A percentile compares a stretch with the other conserved stretches of the same genome.
Evolutionary conservation across 768 basidiomycete species (phyloP).

Genomic region (Lactifluus hygrophoroides): DNA sequence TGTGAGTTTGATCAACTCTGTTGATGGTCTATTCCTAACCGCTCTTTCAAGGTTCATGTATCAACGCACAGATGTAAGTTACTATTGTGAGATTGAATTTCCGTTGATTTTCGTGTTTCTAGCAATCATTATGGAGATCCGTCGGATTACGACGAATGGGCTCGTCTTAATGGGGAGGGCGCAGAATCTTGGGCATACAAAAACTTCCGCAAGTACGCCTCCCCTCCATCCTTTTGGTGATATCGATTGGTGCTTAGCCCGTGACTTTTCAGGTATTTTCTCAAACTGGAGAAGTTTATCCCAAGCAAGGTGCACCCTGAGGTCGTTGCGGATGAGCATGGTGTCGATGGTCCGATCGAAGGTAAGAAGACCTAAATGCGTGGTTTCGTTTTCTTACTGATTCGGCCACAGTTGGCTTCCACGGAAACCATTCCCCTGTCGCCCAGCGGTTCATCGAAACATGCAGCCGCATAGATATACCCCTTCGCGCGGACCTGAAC

Average conservation of each 20-base stretch:
- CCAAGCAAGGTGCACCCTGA: slow-evolving; percentile 42
- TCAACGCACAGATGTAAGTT: slow-evolving; percentile 49
- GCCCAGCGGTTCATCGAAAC: slow-evolving; percentile 48
- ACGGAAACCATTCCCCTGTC: slow-evolving; percentile 37
- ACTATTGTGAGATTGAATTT: background rate
- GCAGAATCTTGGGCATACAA: slow-evolving; percentile 55
- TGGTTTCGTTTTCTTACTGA: background rate
- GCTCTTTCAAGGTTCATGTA: slow-evolving; percentile 40
- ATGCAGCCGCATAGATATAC: slow-evolving; percentile 43
- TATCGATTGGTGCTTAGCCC: background rate
- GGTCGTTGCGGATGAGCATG: slow-evolving; percentile 40
- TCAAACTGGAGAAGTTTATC: slow-evolving; percentile 54
- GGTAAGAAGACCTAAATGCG: slow-evolving; percentile 14
- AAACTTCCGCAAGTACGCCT: slow-evolving; percentile 39
- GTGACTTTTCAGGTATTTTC: slow-evolving; percentile 45
- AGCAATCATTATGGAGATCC: slow-evolving; percentile 53
- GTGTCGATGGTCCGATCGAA: slow-evolving; percentile 46
- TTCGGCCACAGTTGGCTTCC: slow-evolving; percentile 40
- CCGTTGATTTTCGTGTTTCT: background rate
- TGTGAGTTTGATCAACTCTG: slow-evolving; percentile 37
- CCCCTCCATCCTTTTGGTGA: background rate
- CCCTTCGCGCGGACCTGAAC: slow-evolving; percentile 48
- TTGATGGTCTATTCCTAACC: background rate
- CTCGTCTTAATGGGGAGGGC: slow-evolving; percentile 35
- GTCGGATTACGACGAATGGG: slow-evolving; percentile 64